Percentiles rank a stretch among this genome's conserved stretches.
Conservation (phyloP, 164 flowering plant species). For the Vitis riparia region DNA sequence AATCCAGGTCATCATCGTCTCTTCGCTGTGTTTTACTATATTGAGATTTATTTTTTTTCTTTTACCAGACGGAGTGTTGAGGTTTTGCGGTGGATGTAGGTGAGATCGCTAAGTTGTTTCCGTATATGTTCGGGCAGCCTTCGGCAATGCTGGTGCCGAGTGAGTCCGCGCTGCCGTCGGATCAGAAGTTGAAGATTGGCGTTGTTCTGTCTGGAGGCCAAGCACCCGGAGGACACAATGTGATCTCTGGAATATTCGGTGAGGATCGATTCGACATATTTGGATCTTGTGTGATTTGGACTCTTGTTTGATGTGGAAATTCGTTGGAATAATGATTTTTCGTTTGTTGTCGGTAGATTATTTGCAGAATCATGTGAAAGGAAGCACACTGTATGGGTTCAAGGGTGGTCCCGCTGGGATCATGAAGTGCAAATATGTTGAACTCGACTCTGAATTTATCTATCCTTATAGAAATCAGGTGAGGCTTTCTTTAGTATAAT, state of each 20-base stretch:
- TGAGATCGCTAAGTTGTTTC: slow-evolving; percentile 93
- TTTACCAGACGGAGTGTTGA: neutral
- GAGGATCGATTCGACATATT: slow-evolving; percentile 5
- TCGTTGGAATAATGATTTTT: neutral
- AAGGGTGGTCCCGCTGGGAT: slow-evolving; percentile 98
- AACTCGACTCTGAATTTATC: slow-evolving; percentile 66
- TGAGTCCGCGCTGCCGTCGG: slow-evolving; percentile 25
- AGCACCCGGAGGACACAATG: slow-evolving; percentile 99
- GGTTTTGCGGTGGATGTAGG: slow-evolving; percentile 34
- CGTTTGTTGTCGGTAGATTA: slow-evolving; percentile 53
- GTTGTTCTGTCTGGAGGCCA: slow-evolving; percentile 98
- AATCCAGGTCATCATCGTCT: slow-evolving; percentile 55
- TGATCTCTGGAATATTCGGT: slow-evolving; percentile 91
- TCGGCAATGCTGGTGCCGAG: slow-evolving; percentile 69
- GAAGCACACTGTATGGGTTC: slow-evolving; percentile 85
- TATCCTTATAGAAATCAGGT: slow-evolving; percentile 98
- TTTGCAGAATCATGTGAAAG: slow-evolving; percentile 73
- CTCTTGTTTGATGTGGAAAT: neutral
- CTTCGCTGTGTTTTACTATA: neutral
- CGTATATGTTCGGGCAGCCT: slow-evolving; percentile 82
- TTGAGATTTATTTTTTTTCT: neutral
- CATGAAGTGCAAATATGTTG: slow-evolving; percentile 90
- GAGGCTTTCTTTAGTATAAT: neutral
- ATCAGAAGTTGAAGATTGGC: slow-evolving; percentile 76
- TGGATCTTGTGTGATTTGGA: neutral